phyloP scores from a whole-genome alignment of 352 stramenopile species.

The Globisporangium emineosum region DNA sequence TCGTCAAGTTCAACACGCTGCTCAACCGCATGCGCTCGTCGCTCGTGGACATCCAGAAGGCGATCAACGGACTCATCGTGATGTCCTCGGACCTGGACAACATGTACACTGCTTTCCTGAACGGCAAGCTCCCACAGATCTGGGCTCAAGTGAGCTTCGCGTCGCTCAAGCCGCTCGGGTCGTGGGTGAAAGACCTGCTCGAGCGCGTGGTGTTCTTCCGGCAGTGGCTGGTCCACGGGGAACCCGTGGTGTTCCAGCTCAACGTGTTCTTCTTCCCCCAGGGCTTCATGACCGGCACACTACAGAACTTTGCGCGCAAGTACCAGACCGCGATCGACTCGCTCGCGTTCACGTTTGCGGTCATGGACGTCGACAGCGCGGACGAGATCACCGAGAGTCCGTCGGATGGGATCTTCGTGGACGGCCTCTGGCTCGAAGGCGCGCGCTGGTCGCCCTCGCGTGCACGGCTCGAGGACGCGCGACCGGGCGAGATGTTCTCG shows the following conservation, averaged over 20 bases:
- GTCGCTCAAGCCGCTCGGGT: constrained; percentile 91
- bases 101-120: constrained; percentile 94
- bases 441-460: constrained; percentile 83
- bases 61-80: constrained; percentile 88
- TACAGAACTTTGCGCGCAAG: constrained; percentile 94
- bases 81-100: constrained; percentile 95
- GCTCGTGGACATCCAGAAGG: constrained; percentile 73
- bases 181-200: constrained; percentile 90
- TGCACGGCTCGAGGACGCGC: constrained; percentile 76
- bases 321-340: constrained; percentile 95
- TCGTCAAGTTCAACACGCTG: constrained; percentile 94
- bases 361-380: constrained; percentile 62
- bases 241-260: constrained; percentile 89
- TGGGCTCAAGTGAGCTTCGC: constrained; percentile 91
- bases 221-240: constrained; percentile 87
- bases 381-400: constrained; percentile 61
- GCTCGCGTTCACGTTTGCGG: constrained; percentile 89
- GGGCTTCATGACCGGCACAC: constrained; percentile 94
- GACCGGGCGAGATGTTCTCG: constrained; percentile 91
- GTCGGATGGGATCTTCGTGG: constrained; percentile 91
- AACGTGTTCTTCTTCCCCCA: constrained; percentile 96
- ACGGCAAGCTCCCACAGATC: constrained; percentile 86
- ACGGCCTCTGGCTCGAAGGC: constrained; percentile 87
- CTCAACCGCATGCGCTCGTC: constrained; percentile 81
- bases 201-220: constrained; percentile 91